Conservation (phyloP, 768 basidiomycete genomes). For the Psilocybe cubensis region DNA sequence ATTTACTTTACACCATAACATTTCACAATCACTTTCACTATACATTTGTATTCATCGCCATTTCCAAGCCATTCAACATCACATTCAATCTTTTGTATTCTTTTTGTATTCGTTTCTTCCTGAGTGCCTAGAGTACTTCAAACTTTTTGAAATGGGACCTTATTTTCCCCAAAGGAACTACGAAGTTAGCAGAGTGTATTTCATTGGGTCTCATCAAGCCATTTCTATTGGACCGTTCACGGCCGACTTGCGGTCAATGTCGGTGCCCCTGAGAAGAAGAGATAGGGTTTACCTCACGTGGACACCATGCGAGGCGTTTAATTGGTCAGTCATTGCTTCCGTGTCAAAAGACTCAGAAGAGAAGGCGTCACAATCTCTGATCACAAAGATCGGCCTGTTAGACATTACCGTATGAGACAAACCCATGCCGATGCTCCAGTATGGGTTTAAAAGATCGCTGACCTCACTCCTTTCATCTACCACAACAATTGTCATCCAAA, state of each 20-base stretch:
- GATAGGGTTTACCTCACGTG: neutral
- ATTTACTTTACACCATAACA: too few species aligned
- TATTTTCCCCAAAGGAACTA: too few species aligned
- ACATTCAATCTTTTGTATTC: too few species aligned
- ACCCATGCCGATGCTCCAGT: conserved; percentile 4
- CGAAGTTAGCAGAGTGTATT: too few species aligned
- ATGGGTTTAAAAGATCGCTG: conserved; percentile 8
- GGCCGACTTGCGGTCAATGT: neutral
- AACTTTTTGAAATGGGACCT: too few species aligned
- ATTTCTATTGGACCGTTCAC: too few species aligned
- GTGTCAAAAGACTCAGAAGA: neutral
- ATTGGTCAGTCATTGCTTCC: neutral
- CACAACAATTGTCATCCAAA: conserved; percentile 2
- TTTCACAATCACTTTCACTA: too few species aligned
- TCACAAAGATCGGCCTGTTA: neutral
- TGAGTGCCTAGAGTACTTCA: too few species aligned
- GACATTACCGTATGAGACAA: conserved; percentile 1
- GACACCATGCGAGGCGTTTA: neutral
- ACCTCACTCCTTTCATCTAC: neutral
- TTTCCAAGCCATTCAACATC: too few species aligned
- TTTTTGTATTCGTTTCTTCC: too few species aligned
- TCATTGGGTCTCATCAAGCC: too few species aligned
- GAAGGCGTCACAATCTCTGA: neutral
- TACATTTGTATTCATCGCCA: too few species aligned
- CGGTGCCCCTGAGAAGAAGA: neutral